Evolutionary conservation across 306 rosid genomes (phyloP).

Genomic region (Potentilla sterilis): DNA sequence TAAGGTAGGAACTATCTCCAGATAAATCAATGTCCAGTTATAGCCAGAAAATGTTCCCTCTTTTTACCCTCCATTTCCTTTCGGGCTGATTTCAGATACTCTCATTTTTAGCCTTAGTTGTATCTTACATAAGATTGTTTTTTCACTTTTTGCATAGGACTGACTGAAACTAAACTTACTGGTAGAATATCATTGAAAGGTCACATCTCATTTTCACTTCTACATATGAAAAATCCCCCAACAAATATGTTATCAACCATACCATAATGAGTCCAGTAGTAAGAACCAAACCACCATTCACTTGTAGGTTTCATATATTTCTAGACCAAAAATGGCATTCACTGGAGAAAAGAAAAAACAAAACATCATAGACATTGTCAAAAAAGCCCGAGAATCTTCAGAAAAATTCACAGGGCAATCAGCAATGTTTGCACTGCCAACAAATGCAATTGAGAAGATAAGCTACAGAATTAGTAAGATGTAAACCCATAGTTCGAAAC

Average conservation of each 20-base stretch:
- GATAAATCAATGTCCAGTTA: background rate
- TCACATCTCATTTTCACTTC: background rate
- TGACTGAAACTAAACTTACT: background rate
- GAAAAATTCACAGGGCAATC: background rate
- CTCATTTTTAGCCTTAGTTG: background rate
- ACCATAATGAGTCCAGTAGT: background rate
- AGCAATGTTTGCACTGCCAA: background rate
- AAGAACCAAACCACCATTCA: constrained; percentile 1
- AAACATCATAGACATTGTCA: background rate
- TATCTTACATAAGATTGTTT: background rate
- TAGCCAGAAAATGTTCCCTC: background rate
- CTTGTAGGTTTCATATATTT: background rate
- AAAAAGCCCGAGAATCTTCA: too few relatives aligned
- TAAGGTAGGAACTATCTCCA: background rate
- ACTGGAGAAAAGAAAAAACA: background rate
- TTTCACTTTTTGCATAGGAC: background rate
- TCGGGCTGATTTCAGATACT: background rate
- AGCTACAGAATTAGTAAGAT: background rate
- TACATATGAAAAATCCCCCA: background rate
- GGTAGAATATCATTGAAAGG: background rate
- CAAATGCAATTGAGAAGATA: background rate
- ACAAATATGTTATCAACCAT: background rate
- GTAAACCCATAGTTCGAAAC: background rate
- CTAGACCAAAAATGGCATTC: background rate
- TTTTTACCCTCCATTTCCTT: background rate